Conservation (phyloP, 2,329 filamentous ascomycete species). For the Fusarium hainanense region DNA sequence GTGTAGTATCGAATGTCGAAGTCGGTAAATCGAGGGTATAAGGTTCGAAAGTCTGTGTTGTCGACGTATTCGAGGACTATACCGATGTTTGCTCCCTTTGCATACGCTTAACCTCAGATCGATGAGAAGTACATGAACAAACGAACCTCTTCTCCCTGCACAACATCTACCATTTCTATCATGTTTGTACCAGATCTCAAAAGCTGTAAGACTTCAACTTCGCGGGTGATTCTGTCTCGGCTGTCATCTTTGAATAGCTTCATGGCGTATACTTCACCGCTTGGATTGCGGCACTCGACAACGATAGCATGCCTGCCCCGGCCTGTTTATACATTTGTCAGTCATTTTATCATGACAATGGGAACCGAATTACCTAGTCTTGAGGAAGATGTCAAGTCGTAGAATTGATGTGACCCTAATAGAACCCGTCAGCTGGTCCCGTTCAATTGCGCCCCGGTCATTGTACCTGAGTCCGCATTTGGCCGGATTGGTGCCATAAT, state of each 20-base stretch:
- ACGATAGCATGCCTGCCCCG: slow-evolving; percentile 20
- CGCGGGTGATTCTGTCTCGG: background rate
- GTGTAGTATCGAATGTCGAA: slow-evolving; percentile 17
- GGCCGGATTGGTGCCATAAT: slow-evolving; percentile 8
- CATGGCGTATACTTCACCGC: slow-evolving; percentile 9
- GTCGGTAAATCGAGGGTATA: background rate
- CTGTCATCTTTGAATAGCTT: slow-evolving; percentile 21
- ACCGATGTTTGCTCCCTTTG: slow-evolving; percentile 9
- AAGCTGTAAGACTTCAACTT: slow-evolving; percentile 2
- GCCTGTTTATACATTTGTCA: background rate
- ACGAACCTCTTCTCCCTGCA: slow-evolving; percentile 16
- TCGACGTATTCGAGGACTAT: slow-evolving; percentile 22
- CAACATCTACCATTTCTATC: slow-evolving; percentile 4
- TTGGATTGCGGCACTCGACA: slow-evolving; percentile 9
- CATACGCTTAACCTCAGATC: accelerated
- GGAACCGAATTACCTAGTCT: background rate
- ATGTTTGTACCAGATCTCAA: slow-evolving; percentile 1
- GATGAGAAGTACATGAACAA: background rate
- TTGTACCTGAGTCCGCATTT: background rate
- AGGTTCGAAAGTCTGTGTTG: background rate
- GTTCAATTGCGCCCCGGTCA: too few relatives aligned
- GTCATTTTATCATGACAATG: accelerated
- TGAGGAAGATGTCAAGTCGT: slow-evolving; percentile 4
- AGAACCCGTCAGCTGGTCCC: background rate
- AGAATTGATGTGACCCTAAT: background rate